A percentile compares a stretch with the other conserved stretches of the same genome.
Evolutionary conservation across 139 green algal genomes (phyloP).

Genomic region (Penium margaritaceum): DNA sequence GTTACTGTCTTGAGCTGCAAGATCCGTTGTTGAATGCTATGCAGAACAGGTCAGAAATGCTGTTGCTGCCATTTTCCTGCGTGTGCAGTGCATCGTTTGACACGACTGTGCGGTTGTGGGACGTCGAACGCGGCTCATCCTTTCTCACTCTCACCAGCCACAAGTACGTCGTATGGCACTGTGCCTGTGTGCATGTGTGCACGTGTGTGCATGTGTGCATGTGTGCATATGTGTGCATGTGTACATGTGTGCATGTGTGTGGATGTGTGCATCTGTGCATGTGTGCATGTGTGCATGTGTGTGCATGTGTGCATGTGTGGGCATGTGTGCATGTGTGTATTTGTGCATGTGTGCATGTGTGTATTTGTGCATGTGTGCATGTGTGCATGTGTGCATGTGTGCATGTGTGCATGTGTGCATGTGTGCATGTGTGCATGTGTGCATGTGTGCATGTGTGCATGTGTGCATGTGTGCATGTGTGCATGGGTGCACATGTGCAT

Average conservation of each 20-base stretch:
- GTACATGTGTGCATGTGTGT: too few species aligned
- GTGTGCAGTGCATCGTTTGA: slow-evolving; percentile 70
- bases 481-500: too few species aligned
- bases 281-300: neutral
- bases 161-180: slow-evolving; percentile 28
- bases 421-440: too few species aligned
- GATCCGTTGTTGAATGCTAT: neutral
- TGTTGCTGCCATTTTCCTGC: too few species aligned
- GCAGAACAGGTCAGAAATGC: too few species aligned
- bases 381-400: too few species aligned
- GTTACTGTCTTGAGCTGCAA: neutral
- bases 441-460: too few species aligned
- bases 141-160: slow-evolving; percentile 62
- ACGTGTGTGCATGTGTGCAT: neutral
- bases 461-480: too few species aligned
- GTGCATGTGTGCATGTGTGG: neutral
- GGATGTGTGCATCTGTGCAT: neutral
- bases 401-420: too few species aligned
- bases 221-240: neutral
- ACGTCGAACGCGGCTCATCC: slow-evolving; percentile 62
- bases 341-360: too few species aligned
- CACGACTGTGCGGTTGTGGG: slow-evolving; percentile 74
- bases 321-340: neutral
- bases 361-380: too few species aligned
- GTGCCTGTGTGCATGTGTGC: neutral